A percentile compares a stretch with the other conserved stretches of the same genome.
Conservation (phyloP, 371 early-diverging fungal species). For the Coemansia sp. region DNA sequence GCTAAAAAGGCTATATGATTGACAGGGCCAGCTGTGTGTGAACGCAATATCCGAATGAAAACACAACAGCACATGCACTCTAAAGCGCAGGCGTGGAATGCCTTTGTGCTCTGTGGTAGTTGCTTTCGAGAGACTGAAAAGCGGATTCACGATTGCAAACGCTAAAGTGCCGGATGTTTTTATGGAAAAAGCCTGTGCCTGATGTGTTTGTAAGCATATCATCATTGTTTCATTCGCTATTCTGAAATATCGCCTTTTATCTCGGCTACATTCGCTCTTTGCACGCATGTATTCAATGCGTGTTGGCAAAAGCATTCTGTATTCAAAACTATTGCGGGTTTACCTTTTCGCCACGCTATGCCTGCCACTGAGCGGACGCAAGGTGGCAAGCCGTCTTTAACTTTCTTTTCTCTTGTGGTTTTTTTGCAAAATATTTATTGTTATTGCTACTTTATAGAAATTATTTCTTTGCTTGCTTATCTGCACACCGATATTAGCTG, state of each 20-base stretch:
- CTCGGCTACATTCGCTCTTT: neutral
- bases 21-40: too few relatives aligned
- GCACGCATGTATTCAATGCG: constrained; percentile 1
- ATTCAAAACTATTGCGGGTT: too few relatives aligned
- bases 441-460: neutral
- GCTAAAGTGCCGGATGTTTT: too few relatives aligned
- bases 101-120: too few relatives aligned
- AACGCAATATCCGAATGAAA: too few relatives aligned
- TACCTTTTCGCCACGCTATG: too few relatives aligned
- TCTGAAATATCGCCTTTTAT: neutral
- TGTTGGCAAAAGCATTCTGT: neutral
- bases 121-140: too few relatives aligned
- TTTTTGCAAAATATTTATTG: neutral
- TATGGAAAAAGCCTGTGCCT: neutral
- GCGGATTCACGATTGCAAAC: too few relatives aligned
- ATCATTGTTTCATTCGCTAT: neutral
- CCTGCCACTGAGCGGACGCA: neutral
- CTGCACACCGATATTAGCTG: neutral
- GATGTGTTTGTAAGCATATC: neutral
- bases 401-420: neutral
- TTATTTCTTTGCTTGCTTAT: neutral
- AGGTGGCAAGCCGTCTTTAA: neutral
- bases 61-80: too few relatives aligned
- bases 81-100: too few relatives aligned
- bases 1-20: too few relatives aligned